phyloP scores from a whole-genome alignment of 139 green algal genomes.

The Tetraselmis striata region DNA sequence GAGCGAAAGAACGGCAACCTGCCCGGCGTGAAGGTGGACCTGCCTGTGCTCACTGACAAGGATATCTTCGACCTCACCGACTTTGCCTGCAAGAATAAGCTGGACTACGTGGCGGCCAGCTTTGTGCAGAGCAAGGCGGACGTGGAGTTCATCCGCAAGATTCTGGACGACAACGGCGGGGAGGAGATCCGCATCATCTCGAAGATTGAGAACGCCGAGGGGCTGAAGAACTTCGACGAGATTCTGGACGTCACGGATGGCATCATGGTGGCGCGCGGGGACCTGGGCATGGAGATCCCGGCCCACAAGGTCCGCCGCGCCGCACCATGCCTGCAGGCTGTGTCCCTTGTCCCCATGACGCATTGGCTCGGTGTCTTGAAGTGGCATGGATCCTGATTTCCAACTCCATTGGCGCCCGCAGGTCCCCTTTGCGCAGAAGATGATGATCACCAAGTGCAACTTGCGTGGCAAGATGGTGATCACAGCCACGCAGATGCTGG shows the following conservation, averaged over 20 bases:
- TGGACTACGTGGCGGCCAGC: constrained; percentile 39
- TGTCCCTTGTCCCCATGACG: no score
- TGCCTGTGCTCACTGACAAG: constrained; percentile 24
- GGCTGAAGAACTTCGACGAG: constrained; percentile 53
- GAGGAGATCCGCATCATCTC: constrained; percentile 48
- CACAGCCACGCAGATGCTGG: constrained; percentile 24
- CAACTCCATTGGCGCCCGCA: constrained; percentile 1
- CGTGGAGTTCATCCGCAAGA: constrained; percentile 17
- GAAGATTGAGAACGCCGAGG: constrained; percentile 66
- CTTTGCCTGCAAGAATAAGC: constrained; percentile 35
- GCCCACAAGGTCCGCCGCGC: constrained; percentile 13
- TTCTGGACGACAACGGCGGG: constrained; percentile 32
- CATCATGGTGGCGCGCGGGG: constrained; percentile 41
- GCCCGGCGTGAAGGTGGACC: constrained; percentile 46
- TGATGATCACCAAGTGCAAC: constrained; percentile 32
- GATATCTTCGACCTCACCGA: constrained; percentile 44
- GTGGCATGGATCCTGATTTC: no score
- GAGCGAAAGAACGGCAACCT: constrained; percentile 56
- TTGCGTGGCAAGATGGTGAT: constrained; percentile 23
- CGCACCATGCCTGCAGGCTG: no score
- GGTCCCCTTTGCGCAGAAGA: constrained; percentile 30
- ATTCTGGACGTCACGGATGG: constrained; percentile 43
- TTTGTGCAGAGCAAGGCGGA: constrained; percentile 18
- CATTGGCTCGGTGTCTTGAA: no score
- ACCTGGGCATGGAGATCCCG: constrained; percentile 34